Base-by-base conservation (phyloP, 805 yeast genomes). In the Candida succiphila region DNA sequence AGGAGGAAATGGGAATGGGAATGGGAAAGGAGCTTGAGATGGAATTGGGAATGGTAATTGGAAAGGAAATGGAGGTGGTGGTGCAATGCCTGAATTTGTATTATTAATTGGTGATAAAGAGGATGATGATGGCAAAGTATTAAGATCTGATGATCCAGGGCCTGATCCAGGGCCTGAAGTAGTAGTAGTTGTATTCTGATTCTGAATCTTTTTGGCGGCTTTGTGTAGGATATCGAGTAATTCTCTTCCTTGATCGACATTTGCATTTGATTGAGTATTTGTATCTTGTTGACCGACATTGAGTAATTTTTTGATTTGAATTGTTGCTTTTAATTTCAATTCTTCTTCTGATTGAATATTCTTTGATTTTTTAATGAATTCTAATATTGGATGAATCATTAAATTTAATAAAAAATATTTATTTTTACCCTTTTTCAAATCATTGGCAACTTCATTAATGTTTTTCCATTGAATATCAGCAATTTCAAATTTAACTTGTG, bases 401-500 rank as follows among this genome's bases (percentile, higher is more conserved):
- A 73, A 56, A 14, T 61, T 54, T 10, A 75, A 67, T 24, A 75
- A 54, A 45, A 66, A 73, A 39, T 51, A 69, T 19, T 55, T 48
- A 19, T 41, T 39, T 7, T 14, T 6, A 21, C 47, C 45, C 7
- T 55, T 45, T 30, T 54, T 54, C 36, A 58, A 53, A 14, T 55
- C 48, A 26, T 61, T 62, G 2, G 52, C 41, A 22, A 69, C 49
- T 28, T 55, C 54, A 37, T 61, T 76, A 40, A 81, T 60, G 44
- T 75, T 79, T 41, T 63, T 61, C 97, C 96, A 89, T 55, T 78
- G 69, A 32, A 89, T 84, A 35, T 73, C 72, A 29, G 78, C 72
- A 43, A 92, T 94, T 59, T 92, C 99, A 52, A 83, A 83, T 48
- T 95, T 72, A 2, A 85, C 95, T 38, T 69, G 63, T 1, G 98